Conservation (phyloP, 2,329 filamentous ascomycete species). For the Pseudocercospora ulei region DNA sequence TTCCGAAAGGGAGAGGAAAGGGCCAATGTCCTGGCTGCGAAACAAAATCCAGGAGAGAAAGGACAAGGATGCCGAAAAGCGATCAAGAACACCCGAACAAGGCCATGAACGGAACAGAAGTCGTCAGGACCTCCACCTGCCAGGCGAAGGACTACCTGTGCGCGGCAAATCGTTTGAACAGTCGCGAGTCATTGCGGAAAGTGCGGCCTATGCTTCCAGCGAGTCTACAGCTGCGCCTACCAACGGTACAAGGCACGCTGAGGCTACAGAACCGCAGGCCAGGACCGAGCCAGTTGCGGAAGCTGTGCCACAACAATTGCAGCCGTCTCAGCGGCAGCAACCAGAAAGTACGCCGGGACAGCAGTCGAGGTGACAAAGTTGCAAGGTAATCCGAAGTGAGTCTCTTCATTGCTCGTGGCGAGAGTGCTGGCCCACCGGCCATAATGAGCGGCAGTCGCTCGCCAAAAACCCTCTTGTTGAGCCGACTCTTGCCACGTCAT, state of each 20-base stretch:
- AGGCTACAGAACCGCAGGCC: too few species aligned
- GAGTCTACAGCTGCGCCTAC: constrained; percentile 2
- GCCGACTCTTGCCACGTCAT: not conserved
- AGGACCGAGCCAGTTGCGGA: too few species aligned
- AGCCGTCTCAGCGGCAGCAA: too few species aligned
- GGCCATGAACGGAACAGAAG: constrained; percentile 24
- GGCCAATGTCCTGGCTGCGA: constrained; percentile 55
- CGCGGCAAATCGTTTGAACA: constrained; percentile 24
- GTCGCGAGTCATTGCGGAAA: constrained; percentile 6
- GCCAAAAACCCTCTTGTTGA: too few species aligned
- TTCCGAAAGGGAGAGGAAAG: constrained; percentile 46
- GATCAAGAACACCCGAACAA: constrained; percentile 32
- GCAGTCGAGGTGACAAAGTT: too few species aligned
- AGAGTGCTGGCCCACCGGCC: too few species aligned
- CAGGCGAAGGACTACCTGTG: constrained; percentile 17
- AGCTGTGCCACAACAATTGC: too few species aligned
- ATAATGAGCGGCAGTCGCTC: too few species aligned
- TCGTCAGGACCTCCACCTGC: constrained; percentile 23
- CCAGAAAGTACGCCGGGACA: too few species aligned
- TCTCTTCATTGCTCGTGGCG: too few species aligned
- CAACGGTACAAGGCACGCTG: too few species aligned
- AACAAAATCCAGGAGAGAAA: constrained; percentile 54
- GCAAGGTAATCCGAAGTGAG: too few species aligned
- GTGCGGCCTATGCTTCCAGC: not conserved
- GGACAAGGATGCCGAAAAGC: constrained; percentile 46